Evolutionary conservation across 768 basidiomycete genomes (phyloP).

Genomic region (Boletus rubescentipes): DNA sequence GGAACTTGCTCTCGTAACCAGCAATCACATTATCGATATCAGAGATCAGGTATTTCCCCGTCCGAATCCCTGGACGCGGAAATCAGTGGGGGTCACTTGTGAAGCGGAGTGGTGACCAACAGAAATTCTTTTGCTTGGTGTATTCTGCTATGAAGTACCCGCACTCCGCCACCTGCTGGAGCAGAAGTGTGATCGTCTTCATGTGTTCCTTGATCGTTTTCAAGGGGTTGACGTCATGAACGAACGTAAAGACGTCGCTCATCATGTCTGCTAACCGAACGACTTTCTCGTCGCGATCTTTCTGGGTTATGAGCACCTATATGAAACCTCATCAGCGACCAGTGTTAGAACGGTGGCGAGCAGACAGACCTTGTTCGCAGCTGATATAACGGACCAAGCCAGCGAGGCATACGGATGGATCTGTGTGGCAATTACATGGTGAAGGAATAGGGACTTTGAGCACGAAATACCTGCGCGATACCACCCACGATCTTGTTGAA

Average conservation of each 20-base stretch:
- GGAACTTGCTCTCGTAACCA: no score
- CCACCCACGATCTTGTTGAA: no score
- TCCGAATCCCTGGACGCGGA: no score
- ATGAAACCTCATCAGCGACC: not conserved
- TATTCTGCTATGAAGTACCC: no score
- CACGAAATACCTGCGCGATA: not conserved
- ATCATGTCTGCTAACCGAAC: not conserved
- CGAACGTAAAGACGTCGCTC: not conserved
- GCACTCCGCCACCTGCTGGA: no score
- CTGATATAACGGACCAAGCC: not conserved
- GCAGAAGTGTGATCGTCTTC: not conserved
- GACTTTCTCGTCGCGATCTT: not conserved
- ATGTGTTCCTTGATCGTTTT: not conserved
- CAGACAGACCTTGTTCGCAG: not conserved
- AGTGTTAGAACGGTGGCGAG: not conserved
- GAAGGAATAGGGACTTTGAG: no score
- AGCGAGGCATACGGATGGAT: not conserved
- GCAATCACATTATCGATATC: no score
- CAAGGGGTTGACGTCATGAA: not conserved
- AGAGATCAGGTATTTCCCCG: no score
- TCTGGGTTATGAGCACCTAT: not conserved
- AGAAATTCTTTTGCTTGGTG: no score
- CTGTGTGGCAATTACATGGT: not conserved
- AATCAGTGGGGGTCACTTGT: no score
- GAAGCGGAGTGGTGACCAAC: no score